Base-by-base conservation (phyloP, 2,329 filamentous ascomycete species). In the Monosporascus sp. region DNA sequence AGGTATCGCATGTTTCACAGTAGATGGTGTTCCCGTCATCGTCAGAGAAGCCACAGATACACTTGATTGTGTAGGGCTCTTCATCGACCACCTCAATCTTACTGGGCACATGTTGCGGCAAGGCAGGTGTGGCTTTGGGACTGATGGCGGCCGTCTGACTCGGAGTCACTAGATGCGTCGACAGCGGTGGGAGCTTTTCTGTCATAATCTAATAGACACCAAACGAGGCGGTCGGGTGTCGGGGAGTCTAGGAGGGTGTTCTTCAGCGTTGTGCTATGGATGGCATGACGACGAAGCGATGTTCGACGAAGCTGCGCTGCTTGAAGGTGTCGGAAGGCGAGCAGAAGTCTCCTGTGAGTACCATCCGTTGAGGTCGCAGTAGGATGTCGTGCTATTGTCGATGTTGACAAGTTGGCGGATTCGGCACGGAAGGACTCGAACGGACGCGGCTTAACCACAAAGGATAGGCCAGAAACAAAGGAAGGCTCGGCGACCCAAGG, bases 11-110 rank as follows among this genome's bases (percentile, higher is more conserved):
- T 54, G 80, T 83, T 69, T 97, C 94, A 79, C 94, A 99, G 72
- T 92, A 90, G 57, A 99, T 95, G 55, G 94, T 99, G 72, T 90
- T 93, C 72, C 94, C 94, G 77, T 99, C 94, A 78, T 99, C 94
- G 76, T 96, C 91, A 70, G 84, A 77, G 72, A 88, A 97, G 70
- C 85, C 85, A 75, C 94, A 99, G 64, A 97, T 96, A 81, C 94
- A 99, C 79, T 95, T 96, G 76, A 97, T 97, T 55, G 90, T 95
- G 71, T 95, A 96, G 18, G 88, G 88, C 72, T 93, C 88, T 72
- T 92, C 88, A 58, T 87, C 83, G 65, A 86, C 84, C 55, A 72
- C 69, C 72, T 86, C 79, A 61, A 72, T 70, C 71, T 77, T 77
- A 53, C 70, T 71, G 53, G 69, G 62, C 55, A 67, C 67, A 68